These are phyloP conservation scores for Diplotaxis tenuifolia DNA, from an alignment of 345 rosid species.

Conservation along the genomic window DNA sequence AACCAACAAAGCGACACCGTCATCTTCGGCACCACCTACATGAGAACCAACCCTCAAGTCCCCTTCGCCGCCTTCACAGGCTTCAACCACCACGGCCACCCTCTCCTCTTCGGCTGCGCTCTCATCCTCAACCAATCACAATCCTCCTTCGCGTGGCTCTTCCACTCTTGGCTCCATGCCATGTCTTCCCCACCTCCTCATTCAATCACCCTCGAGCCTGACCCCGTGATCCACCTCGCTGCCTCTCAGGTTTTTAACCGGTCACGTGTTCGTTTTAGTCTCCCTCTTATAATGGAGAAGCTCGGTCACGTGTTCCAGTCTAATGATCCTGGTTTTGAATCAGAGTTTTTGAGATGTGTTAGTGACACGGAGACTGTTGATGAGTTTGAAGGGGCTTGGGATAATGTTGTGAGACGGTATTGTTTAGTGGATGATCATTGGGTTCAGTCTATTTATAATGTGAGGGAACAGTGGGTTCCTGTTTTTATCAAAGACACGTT, in stretches of 20 bases:
- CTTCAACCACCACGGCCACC: conserved; percentile 72
- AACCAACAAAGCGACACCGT: conserved; percentile 49
- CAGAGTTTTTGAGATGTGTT: conserved; percentile 63
- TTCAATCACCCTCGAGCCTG: conserved; percentile 71
- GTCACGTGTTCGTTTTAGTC: conserved; percentile 57
- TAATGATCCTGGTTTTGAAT: conserved; percentile 60
- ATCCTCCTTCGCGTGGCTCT: conserved; percentile 63
- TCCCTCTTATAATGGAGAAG: conserved; percentile 58
- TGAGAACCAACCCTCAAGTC: conserved; percentile 42
- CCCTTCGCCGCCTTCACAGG: conserved; percentile 78
- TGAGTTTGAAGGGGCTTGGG: conserved; percentile 75
- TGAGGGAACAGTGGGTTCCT: conserved; percentile 75
- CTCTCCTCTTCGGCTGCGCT: conserved; percentile 72
- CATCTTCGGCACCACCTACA: conserved; percentile 53
- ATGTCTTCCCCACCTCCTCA: conserved; percentile 62
- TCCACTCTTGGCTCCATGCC: conserved; percentile 73
- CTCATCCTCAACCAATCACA: conserved; percentile 59
- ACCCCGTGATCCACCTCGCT: conserved; percentile 54
- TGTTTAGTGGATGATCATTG: conserved; percentile 58
- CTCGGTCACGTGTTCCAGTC: conserved; percentile 52
- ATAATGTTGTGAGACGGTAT: conserved; percentile 48
- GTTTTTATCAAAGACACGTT: conserved; percentile 56
- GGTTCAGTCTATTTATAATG: conserved; percentile 61
- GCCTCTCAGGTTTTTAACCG: conserved; percentile 56
- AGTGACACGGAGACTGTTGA: conserved; percentile 47